Conservation (phyloP, 306 rosid genomes). For the Gillenia trifoliata region DNA sequence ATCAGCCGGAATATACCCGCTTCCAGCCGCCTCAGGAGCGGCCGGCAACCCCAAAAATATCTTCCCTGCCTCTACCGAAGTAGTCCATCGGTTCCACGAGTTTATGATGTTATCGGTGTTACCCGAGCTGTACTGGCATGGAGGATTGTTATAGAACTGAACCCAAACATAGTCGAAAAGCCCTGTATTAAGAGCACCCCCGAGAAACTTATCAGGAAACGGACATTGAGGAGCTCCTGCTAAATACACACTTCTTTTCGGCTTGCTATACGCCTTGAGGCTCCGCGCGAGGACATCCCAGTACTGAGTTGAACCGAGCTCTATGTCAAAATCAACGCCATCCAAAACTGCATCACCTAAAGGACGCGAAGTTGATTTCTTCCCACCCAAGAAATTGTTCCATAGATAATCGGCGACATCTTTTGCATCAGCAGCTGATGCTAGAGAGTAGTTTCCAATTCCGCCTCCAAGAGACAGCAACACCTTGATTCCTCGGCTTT, state of each 20-base stretch:
- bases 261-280: conserved; percentile 25
- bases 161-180: conserved; percentile 60
- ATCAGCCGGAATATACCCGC: conserved; percentile 51
- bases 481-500: conserved; percentile 51
- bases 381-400: conserved; percentile 72
- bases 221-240: conserved; percentile 85
- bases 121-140: conserved; percentile 43
- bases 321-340: conserved; percentile 74
- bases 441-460: conserved; percentile 44
- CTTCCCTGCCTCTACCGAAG: conserved; percentile 7
- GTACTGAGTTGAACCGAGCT: conserved; percentile 40
- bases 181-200: conserved; percentile 42
- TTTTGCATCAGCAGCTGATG: conserved; percentile 48
- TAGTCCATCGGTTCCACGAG: conserved; percentile 60
- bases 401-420: conserved; percentile 41
- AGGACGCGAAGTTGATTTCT: conserved; percentile 46
- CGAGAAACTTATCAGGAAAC: conserved; percentile 50
- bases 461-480: conserved; percentile 70
- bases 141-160: conserved; percentile 36
- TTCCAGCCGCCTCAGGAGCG: conserved; percentile 47
- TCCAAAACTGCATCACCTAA: conserved; percentile 63
- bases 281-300: conserved; percentile 45
- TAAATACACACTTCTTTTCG: conserved; percentile 34
- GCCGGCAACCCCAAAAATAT: conserved; percentile 73
- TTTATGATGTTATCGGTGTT: conserved; percentile 40